Percentiles rank a stretch among this genome's conserved stretches.
phyloP scores from a whole-genome alignment of 352 stramenopile genomes.

The Saprolegnia diclina region DNA sequence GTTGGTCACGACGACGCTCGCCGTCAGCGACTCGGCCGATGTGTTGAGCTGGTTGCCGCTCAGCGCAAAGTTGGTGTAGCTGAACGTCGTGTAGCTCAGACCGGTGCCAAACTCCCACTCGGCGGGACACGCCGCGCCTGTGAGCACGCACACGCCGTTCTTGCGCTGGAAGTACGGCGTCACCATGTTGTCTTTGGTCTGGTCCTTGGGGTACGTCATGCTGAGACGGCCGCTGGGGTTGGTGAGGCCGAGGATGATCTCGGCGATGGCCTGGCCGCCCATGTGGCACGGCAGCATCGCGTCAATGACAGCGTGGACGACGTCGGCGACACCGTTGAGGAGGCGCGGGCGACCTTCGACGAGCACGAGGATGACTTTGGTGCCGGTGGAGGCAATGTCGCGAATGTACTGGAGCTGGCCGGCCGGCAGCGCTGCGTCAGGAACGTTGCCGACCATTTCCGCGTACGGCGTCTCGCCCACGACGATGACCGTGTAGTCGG shows the following conservation, averaged over 20 bases:
- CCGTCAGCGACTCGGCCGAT: neutral
- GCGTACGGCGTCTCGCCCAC: slow-evolving; percentile 75
- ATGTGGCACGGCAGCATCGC: slow-evolving; percentile 71
- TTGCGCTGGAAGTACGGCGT: slow-evolving; percentile 28
- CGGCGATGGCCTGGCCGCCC: slow-evolving; percentile 72
- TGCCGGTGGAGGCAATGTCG: slow-evolving; percentile 51
- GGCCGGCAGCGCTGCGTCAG: slow-evolving; percentile 45
- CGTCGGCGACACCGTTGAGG: slow-evolving; percentile 46
- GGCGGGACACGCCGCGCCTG: slow-evolving; percentile 30
- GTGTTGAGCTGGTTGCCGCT: neutral
- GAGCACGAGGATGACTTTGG: slow-evolving; percentile 79
- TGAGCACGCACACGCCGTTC: slow-evolving; percentile 35
- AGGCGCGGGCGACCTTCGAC: slow-evolving; percentile 73
- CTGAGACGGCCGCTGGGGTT: slow-evolving; percentile 79
- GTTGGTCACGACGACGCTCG: slow-evolving; percentile 39
- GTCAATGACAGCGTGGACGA: slow-evolving; percentile 68
- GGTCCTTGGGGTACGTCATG: slow-evolving; percentile 76
- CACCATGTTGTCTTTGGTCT: slow-evolving; percentile 31
- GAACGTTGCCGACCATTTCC: slow-evolving; percentile 83
- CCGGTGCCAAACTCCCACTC: slow-evolving; percentile 64
- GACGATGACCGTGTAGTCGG: slow-evolving; percentile 64
- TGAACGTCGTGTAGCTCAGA: slow-evolving; percentile 59
- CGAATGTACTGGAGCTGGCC: slow-evolving; percentile 74
- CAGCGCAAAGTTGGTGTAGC: slow-evolving; percentile 37
- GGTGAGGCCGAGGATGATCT: slow-evolving; percentile 71